Base-by-base conservation (phyloP, 805 yeast species). In the Suhomyces prunicola region DNA sequence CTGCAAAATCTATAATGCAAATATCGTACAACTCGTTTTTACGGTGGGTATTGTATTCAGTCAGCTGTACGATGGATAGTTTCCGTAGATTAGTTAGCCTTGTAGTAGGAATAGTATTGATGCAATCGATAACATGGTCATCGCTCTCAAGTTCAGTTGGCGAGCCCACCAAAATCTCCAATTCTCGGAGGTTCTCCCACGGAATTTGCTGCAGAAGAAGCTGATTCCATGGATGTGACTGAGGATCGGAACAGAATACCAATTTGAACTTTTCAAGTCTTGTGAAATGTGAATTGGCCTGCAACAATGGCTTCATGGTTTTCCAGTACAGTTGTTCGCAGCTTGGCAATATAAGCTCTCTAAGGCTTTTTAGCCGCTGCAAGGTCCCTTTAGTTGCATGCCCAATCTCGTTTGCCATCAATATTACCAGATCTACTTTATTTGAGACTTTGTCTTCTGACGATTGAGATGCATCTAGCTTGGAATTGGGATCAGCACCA, bases 111-210 rank as follows among this genome's bases (percentile, higher is more conserved):
- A 79, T 70, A 15, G 78, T 52, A 27, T 71, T 66, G 5, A 75
- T 57, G 53, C 83, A 79, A 4, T 66, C 72, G 9, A 70, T 66
- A 8, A 81, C 60, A 59, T 88, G 85, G 7, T 71, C 72, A 27
- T 68, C 60, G 22, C 75, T 72, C 54, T 79, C 89, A 83, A 15
- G 44, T 6, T 22, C n/a, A 7, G n/a, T n/a, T 23, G 31, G 26
- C 15, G 48, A 31, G 1, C 87, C 87, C 27, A 83, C 60, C 6
- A 71, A 70, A 17, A 86, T 55, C 57, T 85, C 87, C 45, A 87
- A 62, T 36, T 71, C 72, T 46, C 67, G 62, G 6, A 72, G 53
- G n/a, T 31, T 39, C 5, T 26, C 27, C 61, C 71, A 61, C 35
- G 61, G 49, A 24, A 71, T 50, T 23, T 51, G 56, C 10, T 60